Evolutionary conservation across 23 red algal species (phyloP).

Genomic region (Cyanidioschyzon merolae): DNA sequence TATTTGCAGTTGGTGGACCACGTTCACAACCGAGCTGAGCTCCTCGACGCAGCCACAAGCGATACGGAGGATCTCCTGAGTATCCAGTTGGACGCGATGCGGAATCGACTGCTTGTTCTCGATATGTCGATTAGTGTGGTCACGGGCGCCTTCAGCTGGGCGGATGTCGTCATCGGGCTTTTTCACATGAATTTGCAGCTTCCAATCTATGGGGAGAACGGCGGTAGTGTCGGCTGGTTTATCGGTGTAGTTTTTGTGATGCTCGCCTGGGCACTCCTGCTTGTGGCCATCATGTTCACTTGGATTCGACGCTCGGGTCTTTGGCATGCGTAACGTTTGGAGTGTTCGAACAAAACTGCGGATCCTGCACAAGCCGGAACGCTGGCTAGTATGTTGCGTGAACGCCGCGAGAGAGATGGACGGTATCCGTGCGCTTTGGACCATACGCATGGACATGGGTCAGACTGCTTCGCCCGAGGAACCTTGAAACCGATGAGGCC

Average conservation of each 20-base stretch:
- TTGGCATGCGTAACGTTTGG: neutral
- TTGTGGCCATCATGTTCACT: neutral
- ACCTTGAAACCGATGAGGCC: too few species aligned
- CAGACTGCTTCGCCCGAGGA: too few species aligned
- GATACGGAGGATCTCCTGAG: slow-evolving; percentile 10
- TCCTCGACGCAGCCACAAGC: neutral
- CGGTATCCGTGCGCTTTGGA: too few species aligned
- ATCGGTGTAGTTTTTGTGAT: neutral
- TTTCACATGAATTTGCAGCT: slow-evolving; percentile 13
- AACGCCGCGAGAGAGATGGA: too few species aligned
- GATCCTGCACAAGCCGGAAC: too few species aligned
- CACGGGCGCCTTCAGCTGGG: neutral
- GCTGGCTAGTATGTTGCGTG: too few species aligned
- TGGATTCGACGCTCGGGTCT: slow-evolving; percentile 10
- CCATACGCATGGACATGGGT: too few species aligned
- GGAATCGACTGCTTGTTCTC: slow-evolving; percentile 5
- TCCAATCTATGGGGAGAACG: slow-evolving; percentile 3
- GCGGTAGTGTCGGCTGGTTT: neutral
- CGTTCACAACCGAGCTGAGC: slow-evolving; percentile 1
- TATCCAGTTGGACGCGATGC: slow-evolving; percentile 11
- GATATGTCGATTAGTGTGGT: neutral
- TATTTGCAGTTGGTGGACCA: slow-evolving; percentile 8
- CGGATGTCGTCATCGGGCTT: slow-evolving; percentile 6
- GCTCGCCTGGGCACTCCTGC: neutral
- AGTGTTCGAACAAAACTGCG: neutral